Percentiles rank a stretch among this genome's conserved stretches.
These are phyloP conservation scores for Pseudocohnilembus persalinus DNA, from an alignment of 169 alveolate species.

Conservation along the genomic window DNA sequence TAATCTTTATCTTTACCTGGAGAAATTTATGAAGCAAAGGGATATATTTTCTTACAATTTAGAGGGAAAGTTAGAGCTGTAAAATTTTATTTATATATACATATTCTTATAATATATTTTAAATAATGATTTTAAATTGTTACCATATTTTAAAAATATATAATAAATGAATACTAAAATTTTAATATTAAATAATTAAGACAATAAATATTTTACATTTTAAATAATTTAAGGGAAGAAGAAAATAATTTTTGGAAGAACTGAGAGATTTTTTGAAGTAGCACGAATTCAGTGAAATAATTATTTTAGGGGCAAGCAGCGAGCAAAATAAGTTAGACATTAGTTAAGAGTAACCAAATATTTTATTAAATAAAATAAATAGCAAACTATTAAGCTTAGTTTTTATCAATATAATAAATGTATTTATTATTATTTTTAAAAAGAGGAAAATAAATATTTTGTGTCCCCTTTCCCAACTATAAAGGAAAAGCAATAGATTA, in stretches of 20 bases:
- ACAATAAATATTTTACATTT: no score
- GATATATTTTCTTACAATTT: neutral
- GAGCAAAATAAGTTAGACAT: no score
- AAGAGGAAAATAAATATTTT: neutral
- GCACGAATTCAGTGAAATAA: neutral
- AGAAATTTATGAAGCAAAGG: neutral
- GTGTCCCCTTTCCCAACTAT: neutral
- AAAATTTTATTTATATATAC: neutral
- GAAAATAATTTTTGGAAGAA: neutral
- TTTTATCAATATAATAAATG: no score
- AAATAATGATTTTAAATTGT: no score
- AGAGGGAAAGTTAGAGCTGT: neutral
- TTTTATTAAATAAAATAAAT: no score
- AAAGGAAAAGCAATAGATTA: no score
- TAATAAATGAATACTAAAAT: no score
- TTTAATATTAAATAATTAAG: no score
- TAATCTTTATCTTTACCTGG: neutral
- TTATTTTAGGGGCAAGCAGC: neutral
- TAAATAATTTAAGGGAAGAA: neutral
- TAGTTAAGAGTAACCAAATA: neutral
- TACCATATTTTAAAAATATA: no score
- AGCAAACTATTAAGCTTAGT: no score
- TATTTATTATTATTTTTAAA: no score
- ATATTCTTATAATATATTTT: no score
- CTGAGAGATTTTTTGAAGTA: neutral